Base-by-base conservation (phyloP, 2,329 filamentous ascomycete genomes). In the Byssoonygena ceratinophila region DNA sequence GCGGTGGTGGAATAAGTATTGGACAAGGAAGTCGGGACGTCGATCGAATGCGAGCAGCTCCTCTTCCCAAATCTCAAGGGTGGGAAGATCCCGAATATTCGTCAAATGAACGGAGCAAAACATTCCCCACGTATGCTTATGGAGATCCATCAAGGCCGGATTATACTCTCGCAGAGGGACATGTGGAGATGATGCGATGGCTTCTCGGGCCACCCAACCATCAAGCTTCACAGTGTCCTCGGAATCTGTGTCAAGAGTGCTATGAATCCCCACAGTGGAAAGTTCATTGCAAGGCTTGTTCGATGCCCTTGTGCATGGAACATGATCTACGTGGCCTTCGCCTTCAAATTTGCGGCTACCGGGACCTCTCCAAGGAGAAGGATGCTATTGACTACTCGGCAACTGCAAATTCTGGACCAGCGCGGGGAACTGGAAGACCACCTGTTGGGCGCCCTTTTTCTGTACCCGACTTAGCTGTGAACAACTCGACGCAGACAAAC, bases 221-320 rank as follows among this genome's bases (percentile, higher is more conserved):
- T 66, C 63, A 61, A 66, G 67, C 62, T 54, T 77, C 61, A 62
- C 72, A 70, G 22, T 79, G 73, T 60, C 78, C 78, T 1, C 73
- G 78, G 40, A 77, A 76, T 44, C 62, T 81, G 16, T 81, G 78
- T 60, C 72, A 77, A 48, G 76, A 79, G 53, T 81, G 78, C 61
- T 78, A 78, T 57, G 71, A 74, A 27, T 76, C 74, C n/a, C 74
- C 76, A 44, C 71, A 75, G 45, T 81, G 78, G 78, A 79, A 78
- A 59, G 72, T 80, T n/a, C 71, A 75, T 36, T 81, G 78, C 62
- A 75, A 76, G 59, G 72, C 69, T 40, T 81, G 78, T 65, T 76
- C 76, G 37, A 76, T 71, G 51, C 72, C 77, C 1, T 66, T 81
- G 23, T 81, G 78, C 63, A 78, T 79, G 58, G 77, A 80, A 58